Percentiles rank a stretch among this genome's conserved stretches.
These are phyloP conservation scores for Erythrophleum ivorense DNA, from an alignment of 331 rosid species.

Conservation along the genomic window DNA sequence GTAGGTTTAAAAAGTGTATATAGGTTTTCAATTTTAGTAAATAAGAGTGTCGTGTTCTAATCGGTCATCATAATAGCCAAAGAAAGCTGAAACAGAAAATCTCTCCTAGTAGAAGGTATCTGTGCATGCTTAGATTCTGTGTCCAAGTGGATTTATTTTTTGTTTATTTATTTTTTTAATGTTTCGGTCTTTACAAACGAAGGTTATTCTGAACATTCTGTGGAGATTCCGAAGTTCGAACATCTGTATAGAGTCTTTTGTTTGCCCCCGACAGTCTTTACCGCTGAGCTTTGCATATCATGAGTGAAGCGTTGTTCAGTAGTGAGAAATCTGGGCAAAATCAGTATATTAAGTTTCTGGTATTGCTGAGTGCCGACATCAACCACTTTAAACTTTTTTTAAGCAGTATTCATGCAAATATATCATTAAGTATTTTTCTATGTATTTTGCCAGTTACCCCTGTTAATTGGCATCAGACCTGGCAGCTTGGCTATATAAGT, in stretches of 20 bases:
- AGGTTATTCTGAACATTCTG: neutral
- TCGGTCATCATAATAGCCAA: neutral
- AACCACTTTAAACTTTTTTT: neutral
- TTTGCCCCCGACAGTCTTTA: neutral
- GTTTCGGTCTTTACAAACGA: neutral
- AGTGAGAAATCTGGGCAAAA: neutral
- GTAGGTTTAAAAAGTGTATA: neutral
- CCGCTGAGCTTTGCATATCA: neutral
- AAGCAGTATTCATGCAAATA: neutral
- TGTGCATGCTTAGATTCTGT: neutral
- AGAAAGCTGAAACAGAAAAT: slow-evolving; percentile 1
- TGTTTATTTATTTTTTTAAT: no score
- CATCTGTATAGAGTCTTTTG: neutral
- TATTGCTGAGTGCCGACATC: neutral
- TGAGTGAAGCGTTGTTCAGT: slow-evolving; percentile 3
- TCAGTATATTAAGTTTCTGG: slow-evolving; percentile 1
- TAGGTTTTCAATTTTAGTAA: slow-evolving; percentile 3
- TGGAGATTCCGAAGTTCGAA: neutral
- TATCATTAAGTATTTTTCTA: neutral
- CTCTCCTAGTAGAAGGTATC: neutral
- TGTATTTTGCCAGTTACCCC: neutral
- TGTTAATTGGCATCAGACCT: neutral
- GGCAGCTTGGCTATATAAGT: neutral
- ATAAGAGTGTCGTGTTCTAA: slow-evolving; percentile 3
- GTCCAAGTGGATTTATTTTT: neutral